Evolutionary conservation across 2,329 filamentous ascomycete species (phyloP).

Genomic region (Acrocalymma vagum): DNA sequence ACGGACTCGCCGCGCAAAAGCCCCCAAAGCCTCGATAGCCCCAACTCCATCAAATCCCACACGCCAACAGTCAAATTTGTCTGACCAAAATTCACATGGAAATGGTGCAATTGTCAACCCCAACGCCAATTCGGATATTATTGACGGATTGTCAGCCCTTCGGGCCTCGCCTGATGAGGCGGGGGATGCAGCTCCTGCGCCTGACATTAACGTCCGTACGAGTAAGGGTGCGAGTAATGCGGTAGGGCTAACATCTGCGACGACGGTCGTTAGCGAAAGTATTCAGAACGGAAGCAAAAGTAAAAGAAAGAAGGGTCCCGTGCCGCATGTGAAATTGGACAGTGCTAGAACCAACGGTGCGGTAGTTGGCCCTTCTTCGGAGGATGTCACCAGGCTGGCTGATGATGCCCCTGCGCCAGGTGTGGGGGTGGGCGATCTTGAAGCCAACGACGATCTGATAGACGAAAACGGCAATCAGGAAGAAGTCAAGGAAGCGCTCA

Average conservation of each 20-base stretch:
- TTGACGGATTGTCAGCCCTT: conserved; percentile 52
- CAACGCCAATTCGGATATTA: conserved; percentile 48
- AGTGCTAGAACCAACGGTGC: conserved; percentile 22
- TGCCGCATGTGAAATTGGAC: conserved; percentile 37
- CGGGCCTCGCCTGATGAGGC: conserved; percentile 55
- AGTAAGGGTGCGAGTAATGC: conserved; percentile 19
- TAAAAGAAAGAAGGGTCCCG: conserved; percentile 32
- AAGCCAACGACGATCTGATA: conserved; percentile 56
- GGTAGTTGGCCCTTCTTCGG: conserved; percentile 16
- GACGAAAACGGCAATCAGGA: conserved; percentile 62
- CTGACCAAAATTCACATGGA: conserved; percentile 21
- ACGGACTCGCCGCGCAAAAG: conserved; percentile 29
- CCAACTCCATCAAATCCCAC: no score
- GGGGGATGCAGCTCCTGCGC: conserved; percentile 18
- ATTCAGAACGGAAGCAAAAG: conserved; percentile 20
- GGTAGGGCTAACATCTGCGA: conserved; percentile 21
- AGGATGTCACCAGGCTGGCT: conserved; percentile 27
- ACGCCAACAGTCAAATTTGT: no score
- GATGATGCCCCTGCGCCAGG: conserved; percentile 21
- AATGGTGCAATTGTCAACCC: conserved; percentile 37
- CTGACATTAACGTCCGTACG: conserved; percentile 16
- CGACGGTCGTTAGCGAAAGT: conserved; percentile 20
- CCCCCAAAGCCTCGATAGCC: no score
- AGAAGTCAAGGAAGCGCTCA: conserved; percentile 66
- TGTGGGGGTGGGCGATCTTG: conserved; percentile 53